Conservation (phyloP, 345 rosid species). For the Dipteronia dyeriana region DNA sequence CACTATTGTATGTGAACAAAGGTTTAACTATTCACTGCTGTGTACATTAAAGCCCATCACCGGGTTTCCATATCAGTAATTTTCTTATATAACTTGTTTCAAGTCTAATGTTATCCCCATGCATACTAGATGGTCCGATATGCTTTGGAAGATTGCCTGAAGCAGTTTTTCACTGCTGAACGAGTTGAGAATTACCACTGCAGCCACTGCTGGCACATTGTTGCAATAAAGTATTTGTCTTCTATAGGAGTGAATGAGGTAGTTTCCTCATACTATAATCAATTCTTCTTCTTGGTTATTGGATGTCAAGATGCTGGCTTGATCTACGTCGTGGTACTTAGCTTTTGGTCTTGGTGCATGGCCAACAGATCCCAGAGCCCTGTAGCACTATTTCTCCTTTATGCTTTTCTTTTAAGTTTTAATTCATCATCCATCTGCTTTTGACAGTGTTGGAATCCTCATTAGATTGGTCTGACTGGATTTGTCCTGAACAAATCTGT, state of each 20-base stretch:
- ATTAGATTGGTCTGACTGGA: not conserved
- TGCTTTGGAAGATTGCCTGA: constrained; percentile 69
- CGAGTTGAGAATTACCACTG: constrained; percentile 72
- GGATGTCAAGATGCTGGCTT: not conserved
- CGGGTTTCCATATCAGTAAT: not conserved
- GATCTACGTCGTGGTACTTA: not conserved
- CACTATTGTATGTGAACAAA: constrained; percentile 68
- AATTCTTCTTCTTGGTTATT: not conserved
- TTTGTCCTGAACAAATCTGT: not conserved
- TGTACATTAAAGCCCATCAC: constrained; percentile 1
- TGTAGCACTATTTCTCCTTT: not conserved
- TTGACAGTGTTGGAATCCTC: not conserved
- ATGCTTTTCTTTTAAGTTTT: constrained; percentile 12
- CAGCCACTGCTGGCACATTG: constrained; percentile 80
- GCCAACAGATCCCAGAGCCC: not conserved
- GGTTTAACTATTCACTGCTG: constrained; percentile 42
- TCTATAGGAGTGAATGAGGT: constrained; percentile 55
- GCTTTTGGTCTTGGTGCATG: not conserved
- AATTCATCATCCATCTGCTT: not conserved
- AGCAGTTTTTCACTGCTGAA: constrained; percentile 59
- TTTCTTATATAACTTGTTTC: not conserved
- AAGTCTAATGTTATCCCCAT: constrained; percentile 12
- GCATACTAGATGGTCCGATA: constrained; percentile 53
- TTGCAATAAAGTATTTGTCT: constrained; percentile 61
- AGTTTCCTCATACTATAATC: not conserved